These are phyloP conservation scores for Macrolepiota fuliginosa DNA, from an alignment of 768 basidiomycete genomes.

Conservation along the genomic window DNA sequence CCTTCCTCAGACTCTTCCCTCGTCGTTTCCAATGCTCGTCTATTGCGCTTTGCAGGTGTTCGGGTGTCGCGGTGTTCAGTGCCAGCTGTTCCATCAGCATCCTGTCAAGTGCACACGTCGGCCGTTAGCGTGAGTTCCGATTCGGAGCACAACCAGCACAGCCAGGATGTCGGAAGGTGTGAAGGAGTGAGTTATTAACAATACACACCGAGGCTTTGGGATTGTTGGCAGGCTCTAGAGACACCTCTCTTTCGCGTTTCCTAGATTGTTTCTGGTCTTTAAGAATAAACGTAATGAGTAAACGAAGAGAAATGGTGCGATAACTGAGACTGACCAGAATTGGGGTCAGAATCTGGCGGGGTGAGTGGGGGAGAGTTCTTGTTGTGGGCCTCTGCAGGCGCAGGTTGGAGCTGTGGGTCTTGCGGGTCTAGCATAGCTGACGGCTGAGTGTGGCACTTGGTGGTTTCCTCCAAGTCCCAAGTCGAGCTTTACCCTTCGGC, in stretches of 20 bases:
- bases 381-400: neutral
- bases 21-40: slow-evolving; percentile 57
- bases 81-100: slow-evolving; percentile 33
- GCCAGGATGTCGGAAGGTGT: slow-evolving; percentile 10
- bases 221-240: slow-evolving; percentile 62
- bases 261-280: slow-evolving; percentile 51
- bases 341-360: slow-evolving; percentile 11
- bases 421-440: slow-evolving; percentile 3
- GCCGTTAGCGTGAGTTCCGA: slow-evolving; percentile 13
- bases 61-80: slow-evolving; percentile 48
- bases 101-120: slow-evolving; percentile 28
- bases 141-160: slow-evolving; percentile 8
- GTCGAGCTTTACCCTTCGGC: slow-evolving; percentile 12
- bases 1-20: slow-evolving; percentile 58
- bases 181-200: neutral
- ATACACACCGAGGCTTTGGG: slow-evolving; percentile 41
- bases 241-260: slow-evolving; percentile 79
- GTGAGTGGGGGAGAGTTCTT: slow-evolving; percentile 16
- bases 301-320: slow-evolving; percentile 7
- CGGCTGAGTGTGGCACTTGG: neutral
- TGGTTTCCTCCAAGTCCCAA: slow-evolving; percentile 10
- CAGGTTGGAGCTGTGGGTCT: neutral
- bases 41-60: slow-evolving; percentile 77
- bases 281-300: slow-evolving; percentile 15
- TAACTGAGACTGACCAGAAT: slow-evolving; percentile 13